phyloP scores from a whole-genome alignment of 2,329 filamentous ascomycete species.

The Aspergillus viridinutans region DNA sequence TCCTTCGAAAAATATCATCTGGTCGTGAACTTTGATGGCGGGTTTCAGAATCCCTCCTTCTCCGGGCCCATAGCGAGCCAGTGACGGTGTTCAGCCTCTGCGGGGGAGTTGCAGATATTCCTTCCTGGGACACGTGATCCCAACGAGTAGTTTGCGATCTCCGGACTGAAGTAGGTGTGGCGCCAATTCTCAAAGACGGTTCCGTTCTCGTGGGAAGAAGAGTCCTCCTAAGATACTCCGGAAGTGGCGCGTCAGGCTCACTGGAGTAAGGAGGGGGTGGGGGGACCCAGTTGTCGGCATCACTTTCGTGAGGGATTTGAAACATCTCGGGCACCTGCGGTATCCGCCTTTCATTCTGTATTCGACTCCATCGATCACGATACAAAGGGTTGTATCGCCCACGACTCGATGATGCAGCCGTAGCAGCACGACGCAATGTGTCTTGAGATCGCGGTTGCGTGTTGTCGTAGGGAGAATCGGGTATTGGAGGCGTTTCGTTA shows the following conservation, averaged over 20 bases:
- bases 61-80: constrained; percentile 14
- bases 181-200: constrained; percentile 10
- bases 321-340: constrained; percentile 11
- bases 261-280: constrained; percentile 70
- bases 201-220: constrained; percentile 27
- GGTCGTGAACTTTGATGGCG: constrained; percentile 11
- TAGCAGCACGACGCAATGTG: constrained; percentile 67
- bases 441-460: constrained; percentile 66
- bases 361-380: constrained; percentile 28
- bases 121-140: constrained; percentile 16
- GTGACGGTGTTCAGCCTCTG: constrained; percentile 27
- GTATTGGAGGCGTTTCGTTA: constrained; percentile 49
- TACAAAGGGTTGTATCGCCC: constrained; percentile 57
- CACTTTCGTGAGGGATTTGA: constrained; percentile 78
- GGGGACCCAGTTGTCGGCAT: constrained; percentile 84
- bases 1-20: constrained; percentile 8
- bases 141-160: constrained; percentile 25
- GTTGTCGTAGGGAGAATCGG: constrained; percentile 70
- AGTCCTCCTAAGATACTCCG: constrained; percentile 32
- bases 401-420: constrained; percentile 69
- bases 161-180: constrained; percentile 11
- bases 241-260: constrained; percentile 33
- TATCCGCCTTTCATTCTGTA: constrained; percentile 34
- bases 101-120: constrained; percentile 21
- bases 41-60: constrained; percentile 15